Percentiles rank a stretch among this genome's conserved stretches.
Conservation (phyloP, 768 basidiomycete genomes). For the Tulasnella sp. region DNA sequence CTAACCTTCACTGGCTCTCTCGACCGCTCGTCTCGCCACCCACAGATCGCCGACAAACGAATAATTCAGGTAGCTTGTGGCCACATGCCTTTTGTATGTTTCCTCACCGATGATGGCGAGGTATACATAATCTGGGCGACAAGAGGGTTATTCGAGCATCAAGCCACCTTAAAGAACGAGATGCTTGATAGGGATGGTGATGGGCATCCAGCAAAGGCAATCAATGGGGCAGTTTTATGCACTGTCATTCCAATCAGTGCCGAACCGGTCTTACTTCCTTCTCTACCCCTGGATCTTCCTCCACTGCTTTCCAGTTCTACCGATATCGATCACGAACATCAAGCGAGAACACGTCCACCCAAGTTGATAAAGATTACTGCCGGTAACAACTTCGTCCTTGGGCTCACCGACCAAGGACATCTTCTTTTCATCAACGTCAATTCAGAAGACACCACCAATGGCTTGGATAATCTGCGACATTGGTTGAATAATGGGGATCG, state of each 20-base stretch:
- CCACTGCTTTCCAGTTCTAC: too few relatives aligned
- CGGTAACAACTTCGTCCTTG: constrained; percentile 58
- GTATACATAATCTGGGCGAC: constrained; percentile 66
- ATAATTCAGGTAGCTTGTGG: constrained; percentile 61
- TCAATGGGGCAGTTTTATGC: too few relatives aligned
- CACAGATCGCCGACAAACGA: constrained; percentile 36
- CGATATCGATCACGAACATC: constrained; percentile 23
- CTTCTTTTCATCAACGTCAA: constrained; percentile 46
- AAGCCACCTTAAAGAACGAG: constrained; percentile 34
- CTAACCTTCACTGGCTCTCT: too few relatives aligned
- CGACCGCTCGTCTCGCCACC: constrained; percentile 29
- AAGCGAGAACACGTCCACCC: too few relatives aligned
- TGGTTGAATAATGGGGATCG: not conserved
- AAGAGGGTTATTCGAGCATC: constrained; percentile 28
- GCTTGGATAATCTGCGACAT: constrained; percentile 26
- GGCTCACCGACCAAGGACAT: constrained; percentile 66
- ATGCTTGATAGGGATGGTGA: too few relatives aligned
- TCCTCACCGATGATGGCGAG: constrained; percentile 57
- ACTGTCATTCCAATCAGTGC: constrained; percentile 42
- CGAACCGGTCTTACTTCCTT: constrained; percentile 46
- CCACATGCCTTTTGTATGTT: constrained; percentile 64
- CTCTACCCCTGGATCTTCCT: constrained; percentile 45
- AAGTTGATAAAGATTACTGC: constrained; percentile 71
- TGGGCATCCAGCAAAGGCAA: too few relatives aligned
- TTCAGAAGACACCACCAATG: constrained; percentile 21